Base-by-base conservation (phyloP, 495 filamentous ascomycete genomes). In the Opeltia flavorubescens region DNA sequence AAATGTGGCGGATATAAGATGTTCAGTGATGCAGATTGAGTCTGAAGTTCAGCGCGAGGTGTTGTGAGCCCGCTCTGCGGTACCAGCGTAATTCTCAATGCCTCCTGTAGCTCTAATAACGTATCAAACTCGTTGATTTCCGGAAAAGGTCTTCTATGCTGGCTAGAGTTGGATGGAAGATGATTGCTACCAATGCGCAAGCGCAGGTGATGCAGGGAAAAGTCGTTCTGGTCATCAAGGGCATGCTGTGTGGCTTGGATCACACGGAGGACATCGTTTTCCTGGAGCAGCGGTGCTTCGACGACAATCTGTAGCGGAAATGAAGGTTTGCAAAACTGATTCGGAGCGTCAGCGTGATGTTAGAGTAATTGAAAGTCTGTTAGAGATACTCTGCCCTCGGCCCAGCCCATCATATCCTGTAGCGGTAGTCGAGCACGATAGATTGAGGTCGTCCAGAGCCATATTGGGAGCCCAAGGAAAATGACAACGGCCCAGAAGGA, bases 391-490 rank as follows among this genome's bases (percentile, higher is more conserved):
- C 83, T 89, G 36, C 91, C 86, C 58, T 94, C 83, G 12, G 89
- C 84, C 91, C 91, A 96, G 47, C 83, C 77, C 42, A 81, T 76
- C 91, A 98, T 98, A 49, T 82, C 75, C 55, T 79, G 70, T 56
- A 95, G 62, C 30, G 91, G 91, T 54, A 98, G 66, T 30, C 77
- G 72, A 2, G 91, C 87, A 35, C 91, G 77, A 66, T 95, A 86
- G 55, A 96, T 91, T 0, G 85, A 81, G 1, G 93, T 96, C n/a
- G 91, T 96, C 60, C 80, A 78, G 78, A 86, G 86, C 91, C 91
- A 98, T 78, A 94, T 81, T 53, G 91, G 91, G 50, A 96, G 64
- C 15, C 91, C 93, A 15, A 96, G 68, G 27, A 83, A 75, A 21
- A 94, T 59, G 11, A 93, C 86, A 13, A 95, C 78, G 17, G 75